Base-by-base conservation (phyloP, 108 stramenopile species). In the Cyclotella kingstonii region DNA sequence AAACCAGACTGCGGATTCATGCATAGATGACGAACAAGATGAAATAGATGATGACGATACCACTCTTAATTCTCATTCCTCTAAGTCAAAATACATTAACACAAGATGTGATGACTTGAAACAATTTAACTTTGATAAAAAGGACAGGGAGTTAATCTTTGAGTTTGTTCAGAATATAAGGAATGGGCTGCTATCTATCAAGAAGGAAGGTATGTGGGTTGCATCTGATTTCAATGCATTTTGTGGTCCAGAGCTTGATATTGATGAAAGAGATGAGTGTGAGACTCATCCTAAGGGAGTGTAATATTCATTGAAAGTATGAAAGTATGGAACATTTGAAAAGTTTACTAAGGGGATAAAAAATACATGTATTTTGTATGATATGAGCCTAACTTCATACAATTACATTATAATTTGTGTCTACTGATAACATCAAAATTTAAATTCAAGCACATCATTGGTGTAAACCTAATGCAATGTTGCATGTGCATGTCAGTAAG, bases 161-260 rank as follows among this genome's bases (percentile, higher is more conserved):
- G 53, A 42, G 40, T n/a, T 56, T 42, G 12, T 56, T 11, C 23
- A 15, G 40, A 23, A 41, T 18, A 28, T 56, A 14, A 33, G 41
- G 40, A 15, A 33, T 3, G 55, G 55, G 1, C 55, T 56, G 6
- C 29, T 40, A 42, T 42, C 40, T 2, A 56, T 56, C 39, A 28
- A 56, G 23, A 42, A 56, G 18, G 55, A 56, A 12, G 40, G 55
- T 12, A 41, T 56, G 55, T 25, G 12, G 7, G n/a, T 41, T 11
- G 55, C 55, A 12, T 14, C 55, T 5, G 55, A 56, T 18, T 28
- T 56, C 1, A 41, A 56, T 42, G 39, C 40, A 22, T 56, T 42
- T 17, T 11, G 29, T 23, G 7, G 25, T 27, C 39, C 27, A 25
- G 55, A 56, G 25, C 27, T 56, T 42, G n/a, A n/a, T n/a, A n/a